Conservation (phyloP, 768 basidiomycete species). For the Boletus huronensis region DNA sequence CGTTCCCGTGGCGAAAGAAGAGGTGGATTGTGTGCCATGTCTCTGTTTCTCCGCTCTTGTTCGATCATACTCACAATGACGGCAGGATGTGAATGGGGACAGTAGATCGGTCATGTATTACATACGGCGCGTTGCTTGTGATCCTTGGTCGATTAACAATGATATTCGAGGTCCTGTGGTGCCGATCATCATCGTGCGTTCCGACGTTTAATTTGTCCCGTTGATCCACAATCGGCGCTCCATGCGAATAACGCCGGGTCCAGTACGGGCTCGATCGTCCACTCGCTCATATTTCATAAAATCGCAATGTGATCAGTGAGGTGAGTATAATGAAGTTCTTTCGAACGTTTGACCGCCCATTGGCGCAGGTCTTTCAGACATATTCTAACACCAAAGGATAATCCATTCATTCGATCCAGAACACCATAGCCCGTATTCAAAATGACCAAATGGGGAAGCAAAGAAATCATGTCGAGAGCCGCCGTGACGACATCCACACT, state of each 20-base stretch:
- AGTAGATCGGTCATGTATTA: background rate
- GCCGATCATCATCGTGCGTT: background rate
- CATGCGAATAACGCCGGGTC: too few relatives aligned
- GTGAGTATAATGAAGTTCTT: background rate
- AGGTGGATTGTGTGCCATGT: slow-evolving; percentile 65
- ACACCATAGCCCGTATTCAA: too few relatives aligned
- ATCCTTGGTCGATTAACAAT: background rate
- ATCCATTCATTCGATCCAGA: background rate
- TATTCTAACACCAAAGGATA: background rate
- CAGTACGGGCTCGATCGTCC: background rate
- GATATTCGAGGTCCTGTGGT: background rate
- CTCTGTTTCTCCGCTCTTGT: background rate
- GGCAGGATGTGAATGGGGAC: slow-evolving; percentile 49
- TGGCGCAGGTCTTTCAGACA: too few relatives aligned
- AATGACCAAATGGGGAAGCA: too few relatives aligned
- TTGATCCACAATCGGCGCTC: background rate
- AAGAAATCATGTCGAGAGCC: too few relatives aligned
- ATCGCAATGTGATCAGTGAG: background rate
- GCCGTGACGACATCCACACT: too few relatives aligned
- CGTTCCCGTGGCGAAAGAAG: slow-evolving; percentile 48
- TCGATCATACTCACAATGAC: background rate
- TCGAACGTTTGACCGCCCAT: background rate
- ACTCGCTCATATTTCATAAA: background rate
- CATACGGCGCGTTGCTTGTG: background rate
- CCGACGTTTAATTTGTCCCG: background rate